Evolutionary conservation across 225 moss, liverwort and hornwort genomes (phyloP).

Genomic region (Rhytidiadelphus loreus): DNA sequence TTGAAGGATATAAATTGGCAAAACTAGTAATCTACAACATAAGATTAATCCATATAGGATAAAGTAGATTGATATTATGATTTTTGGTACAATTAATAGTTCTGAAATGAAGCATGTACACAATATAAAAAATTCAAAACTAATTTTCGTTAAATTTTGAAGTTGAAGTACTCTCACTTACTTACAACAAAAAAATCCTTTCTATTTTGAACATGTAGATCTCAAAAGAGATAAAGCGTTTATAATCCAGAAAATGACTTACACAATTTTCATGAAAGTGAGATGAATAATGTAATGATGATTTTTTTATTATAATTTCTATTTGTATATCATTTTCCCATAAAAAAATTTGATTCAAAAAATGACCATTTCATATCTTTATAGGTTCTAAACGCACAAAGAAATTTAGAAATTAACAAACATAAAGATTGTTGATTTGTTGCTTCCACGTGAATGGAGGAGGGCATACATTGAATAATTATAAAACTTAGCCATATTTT

Average conservation of each 20-base stretch:
- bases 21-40: rapidly evolving
- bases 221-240: background rate
- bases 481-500: background rate
- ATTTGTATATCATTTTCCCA: background rate
- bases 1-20: background rate
- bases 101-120: background rate
- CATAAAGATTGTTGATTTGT: background rate
- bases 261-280: background rate
- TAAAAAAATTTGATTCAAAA: background rate
- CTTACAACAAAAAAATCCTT: background rate
- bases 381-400: background rate
- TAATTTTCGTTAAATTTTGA: background rate
- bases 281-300: background rate
- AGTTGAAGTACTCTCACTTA: background rate
- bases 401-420: background rate
- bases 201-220: background rate
- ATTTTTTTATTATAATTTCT: background rate
- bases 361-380: background rate
- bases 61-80: background rate
- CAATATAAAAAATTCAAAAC: background rate
- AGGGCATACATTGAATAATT: background rate
- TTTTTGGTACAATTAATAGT: rapidly evolving
- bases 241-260: too few relatives aligned
- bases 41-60: rapidly evolving
- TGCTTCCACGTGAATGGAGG: background rate